A percentile compares a stretch with the other conserved stretches of the same genome.
Conservation (phyloP, 2,329 filamentous ascomycete genomes). For the Cryphonectria japonica region DNA sequence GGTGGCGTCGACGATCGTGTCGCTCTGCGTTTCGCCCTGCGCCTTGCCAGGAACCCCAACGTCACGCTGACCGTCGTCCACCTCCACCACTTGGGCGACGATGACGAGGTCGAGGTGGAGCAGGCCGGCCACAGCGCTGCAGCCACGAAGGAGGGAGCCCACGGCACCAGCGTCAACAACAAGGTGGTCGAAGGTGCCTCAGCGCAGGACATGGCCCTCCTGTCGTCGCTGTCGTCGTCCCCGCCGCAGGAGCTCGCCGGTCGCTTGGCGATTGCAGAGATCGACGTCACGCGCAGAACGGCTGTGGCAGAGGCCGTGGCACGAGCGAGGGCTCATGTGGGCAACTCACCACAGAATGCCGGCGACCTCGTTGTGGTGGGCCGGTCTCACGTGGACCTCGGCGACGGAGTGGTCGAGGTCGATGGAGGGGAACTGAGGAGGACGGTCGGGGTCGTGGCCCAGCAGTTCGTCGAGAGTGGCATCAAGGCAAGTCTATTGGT, state of each 20-base stretch:
- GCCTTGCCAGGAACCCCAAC: conserved; percentile 77
- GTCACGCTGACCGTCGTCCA: conserved; percentile 78
- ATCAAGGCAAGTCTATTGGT: conserved; percentile 59
- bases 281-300: conserved; percentile 46
- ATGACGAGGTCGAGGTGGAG: conserved; percentile 31
- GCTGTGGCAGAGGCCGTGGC: conserved; percentile 52
- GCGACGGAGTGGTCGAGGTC: conserved; percentile 31
- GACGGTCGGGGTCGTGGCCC: conserved; percentile 63
- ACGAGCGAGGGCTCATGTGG: conserved; percentile 62
- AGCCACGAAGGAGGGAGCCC: neutral
- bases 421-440: conserved; percentile 47
- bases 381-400: conserved; percentile 47
- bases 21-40: conserved; percentile 79
- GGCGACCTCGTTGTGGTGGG: conserved; percentile 75
- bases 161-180: conserved; percentile 33
- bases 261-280: conserved; percentile 53
- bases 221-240: conserved; percentile 41
- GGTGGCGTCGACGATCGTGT: conserved; percentile 81
- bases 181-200: conserved; percentile 37
- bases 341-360: conserved; percentile 64
- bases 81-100: conserved; percentile 45
- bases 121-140: conserved; percentile 24
- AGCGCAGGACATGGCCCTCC: conserved; percentile 40
- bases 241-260: conserved; percentile 39
- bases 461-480: conserved; percentile 60